Percentiles rank a stretch among this genome's conserved stretches.
phyloP scores from a whole-genome alignment of 352 stramenopile genomes.

The Peronospora farinosa region DNA sequence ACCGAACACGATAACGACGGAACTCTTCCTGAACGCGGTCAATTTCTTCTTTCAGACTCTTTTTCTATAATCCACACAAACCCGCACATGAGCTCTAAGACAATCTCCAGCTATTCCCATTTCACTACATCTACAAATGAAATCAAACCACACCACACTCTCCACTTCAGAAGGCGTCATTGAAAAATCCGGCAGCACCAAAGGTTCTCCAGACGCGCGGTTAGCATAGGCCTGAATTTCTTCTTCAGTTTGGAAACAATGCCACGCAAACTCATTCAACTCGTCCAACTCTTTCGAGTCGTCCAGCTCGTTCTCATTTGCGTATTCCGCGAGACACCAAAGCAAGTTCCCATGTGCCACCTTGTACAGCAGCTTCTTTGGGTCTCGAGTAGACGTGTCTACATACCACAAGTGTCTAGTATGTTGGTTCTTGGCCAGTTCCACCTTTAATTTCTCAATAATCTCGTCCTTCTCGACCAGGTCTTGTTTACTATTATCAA shows the following conservation, averaged over 20 bases:
- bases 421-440: slow-evolving; percentile 40
- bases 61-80: slow-evolving; percentile 43
- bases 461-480: slow-evolving; percentile 54
- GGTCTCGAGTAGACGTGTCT: slow-evolving; percentile 44
- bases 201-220: slow-evolving; percentile 51
- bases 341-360: slow-evolving; percentile 48
- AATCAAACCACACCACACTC: slow-evolving; percentile 41
- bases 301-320: slow-evolving; percentile 57
- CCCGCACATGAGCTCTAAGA: background rate
- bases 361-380: slow-evolving; percentile 61
- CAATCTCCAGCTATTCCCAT: background rate
- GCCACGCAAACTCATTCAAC: slow-evolving; percentile 59
- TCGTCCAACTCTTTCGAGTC: slow-evolving; percentile 65
- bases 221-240: slow-evolving; percentile 59
- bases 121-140: background rate
- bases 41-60: slow-evolving; percentile 74
- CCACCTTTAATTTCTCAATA: slow-evolving; percentile 42
- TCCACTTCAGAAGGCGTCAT: slow-evolving; percentile 71
- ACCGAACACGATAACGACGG: slow-evolving; percentile 76
- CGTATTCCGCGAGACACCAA: slow-evolving; percentile 84
- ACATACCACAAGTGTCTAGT: slow-evolving; percentile 44
- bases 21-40: slow-evolving; percentile 85
- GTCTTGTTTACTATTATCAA: slow-evolving; percentile 85
- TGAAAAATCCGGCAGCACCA: slow-evolving; percentile 56
- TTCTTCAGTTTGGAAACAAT: slow-evolving; percentile 53